Conservation (phyloP, 2,329 filamentous ascomycete genomes). For the Nemania abortiva region DNA sequence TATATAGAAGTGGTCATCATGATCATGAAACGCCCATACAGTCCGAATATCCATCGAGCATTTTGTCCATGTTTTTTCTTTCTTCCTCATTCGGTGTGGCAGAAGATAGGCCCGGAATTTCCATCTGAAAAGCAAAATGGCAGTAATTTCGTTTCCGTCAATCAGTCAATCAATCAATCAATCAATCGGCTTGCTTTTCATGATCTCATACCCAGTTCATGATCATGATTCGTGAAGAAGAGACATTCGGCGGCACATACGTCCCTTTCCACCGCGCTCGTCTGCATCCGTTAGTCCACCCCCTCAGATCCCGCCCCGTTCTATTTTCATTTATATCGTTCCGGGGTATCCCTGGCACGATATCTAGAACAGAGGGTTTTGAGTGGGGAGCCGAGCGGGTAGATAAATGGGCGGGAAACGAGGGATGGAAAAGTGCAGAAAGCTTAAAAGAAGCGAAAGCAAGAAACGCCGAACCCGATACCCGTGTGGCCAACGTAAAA, state of each 20-base stretch:
- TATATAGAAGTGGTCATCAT: conserved; percentile 17
- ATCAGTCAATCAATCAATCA: not conserved
- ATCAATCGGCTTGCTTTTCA: conserved; percentile 6
- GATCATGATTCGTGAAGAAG: conserved; percentile 27
- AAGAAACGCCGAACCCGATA: conserved; percentile 18
- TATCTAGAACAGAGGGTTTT: not conserved
- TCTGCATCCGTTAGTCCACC: not conserved
- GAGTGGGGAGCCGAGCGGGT: not conserved
- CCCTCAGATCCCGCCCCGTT: not conserved
- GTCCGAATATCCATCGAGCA: conserved; percentile 10
- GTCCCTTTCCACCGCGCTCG: not conserved
- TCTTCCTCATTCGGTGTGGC: too few relatives aligned
- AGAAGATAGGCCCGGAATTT: not conserved
- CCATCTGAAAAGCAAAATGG: not conserved
- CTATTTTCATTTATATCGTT: not conserved
- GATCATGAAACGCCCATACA: conserved; percentile 11
- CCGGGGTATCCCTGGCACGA: not conserved
- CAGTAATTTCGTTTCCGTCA: not conserved
- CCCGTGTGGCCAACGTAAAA: not conserved
- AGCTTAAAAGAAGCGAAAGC: conserved; percentile 1
- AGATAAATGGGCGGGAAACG: not conserved
- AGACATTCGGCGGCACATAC: not conserved
- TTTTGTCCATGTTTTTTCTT: not conserved
- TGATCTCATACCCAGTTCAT: conserved; percentile 27
- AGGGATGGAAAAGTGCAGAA: not conserved